Conservation (phyloP, 202 grass and related monocot species). For the Carex sylvatica region DNA sequence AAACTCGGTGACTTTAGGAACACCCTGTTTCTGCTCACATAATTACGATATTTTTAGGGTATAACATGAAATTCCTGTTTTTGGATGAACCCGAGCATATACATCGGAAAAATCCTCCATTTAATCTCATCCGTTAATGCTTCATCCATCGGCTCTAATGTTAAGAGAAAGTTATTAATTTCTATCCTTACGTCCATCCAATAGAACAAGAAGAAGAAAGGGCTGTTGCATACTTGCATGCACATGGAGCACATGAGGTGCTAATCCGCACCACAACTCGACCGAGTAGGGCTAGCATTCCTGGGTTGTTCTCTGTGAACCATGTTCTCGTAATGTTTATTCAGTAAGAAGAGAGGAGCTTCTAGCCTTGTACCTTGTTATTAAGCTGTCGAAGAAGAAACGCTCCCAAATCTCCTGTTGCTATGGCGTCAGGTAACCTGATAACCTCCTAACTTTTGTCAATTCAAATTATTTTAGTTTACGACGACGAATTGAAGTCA, state of each 20-base stretch:
- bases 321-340: background rate
- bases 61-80: too few species aligned
- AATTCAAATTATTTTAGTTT: background rate
- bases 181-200: background rate
- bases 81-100: background rate
- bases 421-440: conserved; percentile 25
- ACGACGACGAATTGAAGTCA: background rate
- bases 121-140: background rate
- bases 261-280: background rate
- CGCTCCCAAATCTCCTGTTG: background rate
- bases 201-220: background rate
- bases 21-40: too few species aligned
- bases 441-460: background rate
- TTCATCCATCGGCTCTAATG: background rate
- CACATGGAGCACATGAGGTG: background rate
- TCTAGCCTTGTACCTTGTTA: background rate
- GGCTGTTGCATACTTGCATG: background rate
- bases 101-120: background rate
- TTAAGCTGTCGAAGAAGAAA: conserved; percentile 5
- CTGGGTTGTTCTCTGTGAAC: background rate
- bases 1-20: too few species aligned
- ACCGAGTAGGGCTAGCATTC: background rate
- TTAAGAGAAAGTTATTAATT: background rate
- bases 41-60: too few species aligned
- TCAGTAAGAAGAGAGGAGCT: background rate